These are phyloP conservation scores for Naganishia cerealis DNA, from an alignment of 1,284 basidiomycete species.

Conservation along the genomic window DNA sequence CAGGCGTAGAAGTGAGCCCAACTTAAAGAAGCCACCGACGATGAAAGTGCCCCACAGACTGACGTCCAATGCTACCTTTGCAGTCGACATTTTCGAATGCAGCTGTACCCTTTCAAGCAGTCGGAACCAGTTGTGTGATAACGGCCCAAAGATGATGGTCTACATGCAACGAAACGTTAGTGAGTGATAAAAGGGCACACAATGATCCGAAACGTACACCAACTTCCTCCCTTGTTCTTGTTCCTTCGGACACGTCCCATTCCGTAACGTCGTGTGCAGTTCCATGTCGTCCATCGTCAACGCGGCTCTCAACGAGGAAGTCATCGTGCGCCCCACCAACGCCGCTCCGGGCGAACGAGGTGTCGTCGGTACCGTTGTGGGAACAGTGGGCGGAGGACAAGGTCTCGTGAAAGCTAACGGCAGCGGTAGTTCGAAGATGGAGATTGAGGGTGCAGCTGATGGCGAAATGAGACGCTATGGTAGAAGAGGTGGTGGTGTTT, in stretches of 20 bases:
- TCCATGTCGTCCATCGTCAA: conserved; percentile 12
- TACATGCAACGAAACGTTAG: conserved; percentile 31
- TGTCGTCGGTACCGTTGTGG: conserved; percentile 12
- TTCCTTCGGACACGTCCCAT: not conserved
- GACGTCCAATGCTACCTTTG: conserved; percentile 41
- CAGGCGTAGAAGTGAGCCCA: not conserved
- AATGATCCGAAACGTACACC: conserved; percentile 53
- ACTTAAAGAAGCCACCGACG: conserved; percentile 39
- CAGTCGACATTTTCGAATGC: conserved; percentile 41
- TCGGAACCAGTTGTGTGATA: conserved; percentile 46
- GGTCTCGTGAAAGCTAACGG: not conserved
- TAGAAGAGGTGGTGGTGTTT: not conserved
- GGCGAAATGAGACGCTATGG: not conserved
- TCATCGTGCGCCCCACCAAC: conserved; percentile 1
- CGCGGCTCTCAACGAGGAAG: not conserved
- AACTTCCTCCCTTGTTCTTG: not conserved
- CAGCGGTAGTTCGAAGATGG: conserved; percentile 8
- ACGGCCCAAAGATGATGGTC: conserved; percentile 45
- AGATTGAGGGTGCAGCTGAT: not conserved
- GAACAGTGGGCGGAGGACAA: no score
- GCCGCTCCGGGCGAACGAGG: not conserved
- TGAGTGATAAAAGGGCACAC: not conserved
- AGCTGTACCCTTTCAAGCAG: conserved; percentile 40
- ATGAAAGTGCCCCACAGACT: conserved; percentile 48
- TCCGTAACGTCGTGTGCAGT: not conserved